phyloP scores from a whole-genome alignment of 768 basidiomycete genomes.

The Phanerochaete carnosa region DNA sequence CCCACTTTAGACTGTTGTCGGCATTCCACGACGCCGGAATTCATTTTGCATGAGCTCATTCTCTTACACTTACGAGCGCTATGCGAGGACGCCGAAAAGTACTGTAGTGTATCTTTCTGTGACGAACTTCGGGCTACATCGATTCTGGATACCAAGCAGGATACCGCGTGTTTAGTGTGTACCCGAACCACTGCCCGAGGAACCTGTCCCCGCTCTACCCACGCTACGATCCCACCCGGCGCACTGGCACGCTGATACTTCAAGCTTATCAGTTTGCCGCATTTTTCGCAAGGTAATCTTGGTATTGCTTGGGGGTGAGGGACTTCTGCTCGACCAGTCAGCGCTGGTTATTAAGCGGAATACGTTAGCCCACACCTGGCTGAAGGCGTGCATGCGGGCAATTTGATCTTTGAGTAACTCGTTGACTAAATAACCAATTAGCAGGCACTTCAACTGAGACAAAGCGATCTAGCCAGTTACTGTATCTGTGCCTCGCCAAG shows the following conservation, averaged over 20 bases:
- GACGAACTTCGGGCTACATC: neutral
- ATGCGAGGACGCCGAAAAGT: neutral
- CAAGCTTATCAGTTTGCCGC: neutral
- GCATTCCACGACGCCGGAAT: slow-evolving; percentile 75
- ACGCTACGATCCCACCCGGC: neutral
- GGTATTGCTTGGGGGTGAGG: slow-evolving; percentile 66
- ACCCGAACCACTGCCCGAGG: neutral
- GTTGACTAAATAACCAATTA: slow-evolving; percentile 51
- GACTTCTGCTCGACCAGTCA: slow-evolving; percentile 51
- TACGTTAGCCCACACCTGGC: slow-evolving; percentile 55
- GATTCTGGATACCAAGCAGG: too few relatives aligned
- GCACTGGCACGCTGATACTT: neutral
- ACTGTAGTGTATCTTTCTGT: neutral
- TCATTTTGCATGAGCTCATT: slow-evolving; percentile 54
- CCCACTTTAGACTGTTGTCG: slow-evolving; percentile 53
- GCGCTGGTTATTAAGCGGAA: neutral
- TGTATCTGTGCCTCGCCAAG: slow-evolving; percentile 69
- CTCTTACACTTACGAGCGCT: neutral
- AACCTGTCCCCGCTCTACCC: neutral
- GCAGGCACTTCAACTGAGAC: neutral
- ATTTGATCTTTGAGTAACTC: slow-evolving; percentile 72
- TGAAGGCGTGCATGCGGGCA: slow-evolving; percentile 82
- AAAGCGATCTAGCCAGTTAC: slow-evolving; percentile 31
- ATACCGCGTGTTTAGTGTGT: too few relatives aligned
- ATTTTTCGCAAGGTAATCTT: slow-evolving; percentile 40